Base-by-base conservation (phyloP, 805 yeast genomes). In the Barnettozyma wickerhamii region DNA sequence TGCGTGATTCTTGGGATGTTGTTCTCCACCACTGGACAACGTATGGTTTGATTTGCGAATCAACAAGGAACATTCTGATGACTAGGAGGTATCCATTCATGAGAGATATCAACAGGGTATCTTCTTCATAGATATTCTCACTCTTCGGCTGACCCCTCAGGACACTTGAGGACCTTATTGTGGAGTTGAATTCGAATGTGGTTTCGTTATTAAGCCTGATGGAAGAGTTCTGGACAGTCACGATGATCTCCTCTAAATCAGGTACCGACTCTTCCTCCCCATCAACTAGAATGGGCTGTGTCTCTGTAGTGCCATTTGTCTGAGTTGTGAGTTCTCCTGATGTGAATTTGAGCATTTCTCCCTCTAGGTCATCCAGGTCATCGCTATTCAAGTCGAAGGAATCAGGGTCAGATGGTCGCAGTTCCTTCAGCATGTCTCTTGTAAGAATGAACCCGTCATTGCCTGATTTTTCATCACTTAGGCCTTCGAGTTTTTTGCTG, bases 11-110 rank as follows among this genome's bases (percentile, higher is more conserved):
- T 26, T 15, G 23, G 4, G 28, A 20, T 39, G 46, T 30, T 53
- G 52, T 26, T 54, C 46, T 64, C 78, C 77, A 73, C 77, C 76
- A 72, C 46, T 73, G 77, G 0, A 72, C 74, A 9, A 69, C 67
- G 45, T 65, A 69, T 1, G 77, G 77, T 24, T 35, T 49, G 1
- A 51, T 24, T 5, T n/a, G 27, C 20, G 33, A 41, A 5, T 46
- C 47, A 1, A 30, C 30, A 7, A 19, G 49, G 52, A 60, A 70
- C 20, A 73, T 48, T 18, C 72, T 53, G 4, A 73, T 53, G 3
- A 72, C 52, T 5, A 72, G 49, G 5, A 71, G 36, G 38, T 59
- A 66, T 1, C 75, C 52, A 1, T 75, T 66, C 14, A 59, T 51
- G 5, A 72, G 49, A 0, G 73, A 58, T 1, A 73, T 30, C 7